Percentiles rank a stretch among this genome's conserved stretches.
Conservation (phyloP, 768 basidiomycete genomes). For the Panellus pusillus region DNA sequence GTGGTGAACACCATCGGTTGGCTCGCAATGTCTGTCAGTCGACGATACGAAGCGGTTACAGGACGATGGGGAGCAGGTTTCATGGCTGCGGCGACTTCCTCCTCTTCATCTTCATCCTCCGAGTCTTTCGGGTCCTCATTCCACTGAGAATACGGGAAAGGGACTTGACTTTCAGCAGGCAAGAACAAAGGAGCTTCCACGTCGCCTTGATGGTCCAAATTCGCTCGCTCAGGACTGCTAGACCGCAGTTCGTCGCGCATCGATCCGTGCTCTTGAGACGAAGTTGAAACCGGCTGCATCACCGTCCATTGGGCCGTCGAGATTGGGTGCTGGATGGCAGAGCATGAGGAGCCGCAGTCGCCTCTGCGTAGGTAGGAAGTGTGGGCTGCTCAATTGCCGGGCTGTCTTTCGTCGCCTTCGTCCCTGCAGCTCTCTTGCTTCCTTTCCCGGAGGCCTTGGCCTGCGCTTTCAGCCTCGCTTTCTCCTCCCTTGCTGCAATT, state of each 20-base stretch:
- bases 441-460: conserved; percentile 10
- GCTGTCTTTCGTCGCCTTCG: not conserved
- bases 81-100: conserved; percentile 28
- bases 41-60: conserved; percentile 35
- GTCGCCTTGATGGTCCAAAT: not conserved
- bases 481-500: conserved; percentile 17
- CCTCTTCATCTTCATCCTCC: conserved; percentile 42
- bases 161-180: conserved; percentile 50
- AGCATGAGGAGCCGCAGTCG: not conserved
- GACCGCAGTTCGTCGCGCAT: conserved; percentile 18
- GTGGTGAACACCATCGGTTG: conserved; percentile 33
- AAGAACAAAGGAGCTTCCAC: conserved; percentile 45
- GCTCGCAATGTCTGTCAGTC: conserved; percentile 56
- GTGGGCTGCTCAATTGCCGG: not conserved
- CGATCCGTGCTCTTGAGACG: conserved; percentile 7
- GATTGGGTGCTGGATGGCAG: conserved; percentile 1
- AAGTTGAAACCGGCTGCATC: conserved; percentile 11
- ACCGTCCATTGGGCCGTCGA: conserved; percentile 19
- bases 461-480: conserved; percentile 11
- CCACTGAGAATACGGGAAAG: conserved; percentile 56
- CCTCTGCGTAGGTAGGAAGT: not conserved
- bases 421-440: not conserved
- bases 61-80: conserved; percentile 19
- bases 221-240: conserved; percentile 5
- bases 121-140: conserved; percentile 35